phyloP scores from a whole-genome alignment of 2,329 filamentous ascomycete species.

The Tolypocladium tundrense region DNA sequence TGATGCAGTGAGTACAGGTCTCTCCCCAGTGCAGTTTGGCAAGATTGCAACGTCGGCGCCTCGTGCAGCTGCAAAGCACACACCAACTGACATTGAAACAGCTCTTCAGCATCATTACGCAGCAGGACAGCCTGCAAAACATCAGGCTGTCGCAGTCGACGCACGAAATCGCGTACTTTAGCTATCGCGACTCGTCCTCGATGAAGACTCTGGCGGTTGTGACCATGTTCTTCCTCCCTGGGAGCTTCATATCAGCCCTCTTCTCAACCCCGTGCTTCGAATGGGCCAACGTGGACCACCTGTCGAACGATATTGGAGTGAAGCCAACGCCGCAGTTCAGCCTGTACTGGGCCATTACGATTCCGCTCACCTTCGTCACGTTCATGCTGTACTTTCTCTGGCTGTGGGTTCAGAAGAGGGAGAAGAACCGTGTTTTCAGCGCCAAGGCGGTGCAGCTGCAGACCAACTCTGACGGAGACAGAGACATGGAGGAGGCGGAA shows the following conservation, averaged over 20 bases:
- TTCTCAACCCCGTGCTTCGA: slow-evolving; percentile 26
- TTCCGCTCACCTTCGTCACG: slow-evolving; percentile 24
- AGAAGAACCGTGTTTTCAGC: slow-evolving; percentile 6
- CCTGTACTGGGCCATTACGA: slow-evolving; percentile 29
- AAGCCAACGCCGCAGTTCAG: slow-evolving; percentile 22
- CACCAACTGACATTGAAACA: slow-evolving; percentile 2
- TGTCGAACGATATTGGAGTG: slow-evolving; percentile 15
- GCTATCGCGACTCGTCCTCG: slow-evolving; percentile 28
- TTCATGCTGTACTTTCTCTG: slow-evolving; percentile 24
- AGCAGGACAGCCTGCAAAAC: slow-evolving; percentile 24
- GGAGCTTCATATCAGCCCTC: slow-evolving; percentile 30
- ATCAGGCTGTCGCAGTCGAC: slow-evolving; percentile 17
- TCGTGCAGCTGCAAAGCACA: neutral
- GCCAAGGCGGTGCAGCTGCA: neutral
- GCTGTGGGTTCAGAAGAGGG: slow-evolving; percentile 19
- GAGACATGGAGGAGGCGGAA: slow-evolving; percentile 1
- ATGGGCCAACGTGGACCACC: slow-evolving; percentile 15
- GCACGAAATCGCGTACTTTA: slow-evolving; percentile 22
- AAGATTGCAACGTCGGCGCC: neutral
- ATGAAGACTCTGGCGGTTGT: slow-evolving; percentile 33
- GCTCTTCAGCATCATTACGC: slow-evolving; percentile 27
- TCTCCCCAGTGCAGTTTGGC: neutral
- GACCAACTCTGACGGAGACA: neutral
- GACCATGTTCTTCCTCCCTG: slow-evolving; percentile 32
- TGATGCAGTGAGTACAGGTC: slow-evolving; percentile 17